Evolutionary conservation across 331 rosid species (phyloP).

Genomic region (Dryas integrifolia): DNA sequence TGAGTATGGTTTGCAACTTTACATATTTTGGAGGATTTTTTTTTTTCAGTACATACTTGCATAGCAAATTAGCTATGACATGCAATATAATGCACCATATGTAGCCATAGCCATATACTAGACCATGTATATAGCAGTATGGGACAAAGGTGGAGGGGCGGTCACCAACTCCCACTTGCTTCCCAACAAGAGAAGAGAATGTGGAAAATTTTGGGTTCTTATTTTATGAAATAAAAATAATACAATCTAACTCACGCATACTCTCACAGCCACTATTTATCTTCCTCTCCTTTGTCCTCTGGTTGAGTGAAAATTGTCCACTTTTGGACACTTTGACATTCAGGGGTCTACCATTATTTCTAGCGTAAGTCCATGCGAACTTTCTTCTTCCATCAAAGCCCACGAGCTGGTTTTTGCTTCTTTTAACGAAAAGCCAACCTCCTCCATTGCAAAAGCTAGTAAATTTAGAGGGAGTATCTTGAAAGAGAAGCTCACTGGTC

Average conservation of each 20-base stretch:
- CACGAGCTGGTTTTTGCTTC: slow-evolving; percentile 42
- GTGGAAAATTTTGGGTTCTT: slow-evolving; percentile 45
- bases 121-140: slow-evolving; percentile 19
- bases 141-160: slow-evolving; percentile 61
- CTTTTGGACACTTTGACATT: slow-evolving; percentile 70
- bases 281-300: slow-evolving; percentile 37
- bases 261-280: slow-evolving; percentile 34
- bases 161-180: slow-evolving; percentile 94
- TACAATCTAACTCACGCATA: slow-evolving; percentile 8
- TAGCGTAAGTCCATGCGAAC: slow-evolving; percentile 5
- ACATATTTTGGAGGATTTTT: too few relatives aligned
- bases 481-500: slow-evolving; percentile 48
- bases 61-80: too few relatives aligned
- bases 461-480: slow-evolving; percentile 27
- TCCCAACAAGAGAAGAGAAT: slow-evolving; percentile 63
- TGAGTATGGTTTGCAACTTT: background rate
- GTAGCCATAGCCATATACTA: slow-evolving; percentile 23
- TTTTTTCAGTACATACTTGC: too few relatives aligned
- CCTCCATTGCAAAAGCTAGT: slow-evolving; percentile 47
- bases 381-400: slow-evolving; percentile 41
- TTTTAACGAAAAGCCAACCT: slow-evolving; percentile 64
- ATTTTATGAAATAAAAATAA: background rate
- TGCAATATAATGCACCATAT: slow-evolving; percentile 2
- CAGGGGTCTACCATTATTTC: slow-evolving; percentile 38
- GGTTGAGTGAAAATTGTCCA: slow-evolving; percentile 33